Percentiles rank a stretch among this genome's conserved stretches.
Evolutionary conservation across 116 monocot genomes (phyloP).

Genomic region (Thalassia testudinum): DNA sequence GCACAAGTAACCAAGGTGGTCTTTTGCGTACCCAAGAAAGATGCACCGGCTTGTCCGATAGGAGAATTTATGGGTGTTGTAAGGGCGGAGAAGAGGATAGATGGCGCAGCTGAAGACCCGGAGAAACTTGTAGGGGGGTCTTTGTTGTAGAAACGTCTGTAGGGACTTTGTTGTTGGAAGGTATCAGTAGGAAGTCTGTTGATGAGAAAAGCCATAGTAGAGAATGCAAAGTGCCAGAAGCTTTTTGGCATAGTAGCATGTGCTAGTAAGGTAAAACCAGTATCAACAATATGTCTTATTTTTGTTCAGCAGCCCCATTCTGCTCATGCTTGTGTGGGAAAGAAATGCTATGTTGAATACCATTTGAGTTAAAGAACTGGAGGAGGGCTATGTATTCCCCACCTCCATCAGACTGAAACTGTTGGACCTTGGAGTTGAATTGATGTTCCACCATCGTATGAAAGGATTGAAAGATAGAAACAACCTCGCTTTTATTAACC

Average conservation of each 20-base stretch:
- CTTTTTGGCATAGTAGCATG: conserved; percentile 1
- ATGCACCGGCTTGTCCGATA: not conserved
- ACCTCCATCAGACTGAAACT: conserved; percentile 7
- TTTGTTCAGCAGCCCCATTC: not conserved
- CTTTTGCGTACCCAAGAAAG: conserved; percentile 5
- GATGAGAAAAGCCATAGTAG: conserved; percentile 1
- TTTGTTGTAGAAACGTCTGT: not conserved
- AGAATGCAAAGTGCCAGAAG: conserved; percentile 4
- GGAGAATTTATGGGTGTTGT: conserved; percentile 3
- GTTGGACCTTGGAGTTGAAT: not conserved
- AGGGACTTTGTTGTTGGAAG: not conserved
- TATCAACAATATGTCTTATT: conserved; percentile 8
- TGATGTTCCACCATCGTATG: not conserved
- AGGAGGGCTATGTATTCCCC: conserved; percentile 1
- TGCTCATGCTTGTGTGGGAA: conserved; percentile 13
- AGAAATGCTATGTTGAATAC: conserved; percentile 4
- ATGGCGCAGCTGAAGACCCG: conserved; percentile 2
- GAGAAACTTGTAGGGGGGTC: not conserved
- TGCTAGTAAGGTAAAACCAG: not conserved
- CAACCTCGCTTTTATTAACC: conserved; percentile 1
- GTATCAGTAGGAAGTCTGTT: not conserved
- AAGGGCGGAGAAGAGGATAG: conserved; percentile 4
- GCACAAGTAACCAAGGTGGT: conserved; percentile 6
- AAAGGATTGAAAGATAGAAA: conserved; percentile 5
- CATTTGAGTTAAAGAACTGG: not conserved